phyloP scores from a whole-genome alignment of 23 red algal species.

The Gracilariopsis chorda region DNA sequence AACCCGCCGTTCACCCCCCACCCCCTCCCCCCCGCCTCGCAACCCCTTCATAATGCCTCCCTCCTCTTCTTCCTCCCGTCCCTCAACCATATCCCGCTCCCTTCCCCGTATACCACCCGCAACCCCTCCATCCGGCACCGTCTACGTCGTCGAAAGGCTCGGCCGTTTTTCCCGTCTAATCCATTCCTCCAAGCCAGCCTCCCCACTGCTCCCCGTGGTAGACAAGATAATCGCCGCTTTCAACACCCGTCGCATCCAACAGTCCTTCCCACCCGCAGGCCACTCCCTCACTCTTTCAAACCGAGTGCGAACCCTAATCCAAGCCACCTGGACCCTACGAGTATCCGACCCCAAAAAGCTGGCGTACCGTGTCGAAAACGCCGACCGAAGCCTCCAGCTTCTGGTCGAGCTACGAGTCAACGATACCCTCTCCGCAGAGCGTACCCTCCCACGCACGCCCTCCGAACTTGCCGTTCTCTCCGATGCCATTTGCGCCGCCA shows the following conservation, averaged over 20 bases:
- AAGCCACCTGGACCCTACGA: neutral
- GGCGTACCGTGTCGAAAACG: constrained; percentile 24
- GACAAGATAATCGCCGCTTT: constrained; percentile 48
- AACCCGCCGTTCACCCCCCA: neutral
- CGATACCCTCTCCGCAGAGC: neutral
- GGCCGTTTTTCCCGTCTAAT: constrained; percentile 39
- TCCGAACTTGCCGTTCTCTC: neutral
- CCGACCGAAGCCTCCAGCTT: constrained; percentile 25
- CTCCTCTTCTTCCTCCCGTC: neutral
- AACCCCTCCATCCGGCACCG: neutral
- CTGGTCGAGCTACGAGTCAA: neutral
- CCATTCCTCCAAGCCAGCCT: neutral
- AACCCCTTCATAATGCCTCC: neutral
- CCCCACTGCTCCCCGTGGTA: constrained; percentile 1
- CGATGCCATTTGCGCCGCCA: neutral
- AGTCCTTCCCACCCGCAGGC: neutral
- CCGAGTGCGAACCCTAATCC: neutral
- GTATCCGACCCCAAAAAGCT: constrained; percentile 35
- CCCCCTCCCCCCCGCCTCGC: neutral
- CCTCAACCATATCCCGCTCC: neutral
- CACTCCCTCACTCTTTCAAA: neutral
- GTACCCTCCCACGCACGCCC: neutral
- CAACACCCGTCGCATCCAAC: neutral
- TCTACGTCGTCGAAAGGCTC: constrained; percentile 52
- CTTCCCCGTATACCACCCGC: neutral